These are phyloP conservation scores for Nannochloropsis gaditana DNA, from an alignment of 108 stramenopile species.

Conservation along the genomic window DNA sequence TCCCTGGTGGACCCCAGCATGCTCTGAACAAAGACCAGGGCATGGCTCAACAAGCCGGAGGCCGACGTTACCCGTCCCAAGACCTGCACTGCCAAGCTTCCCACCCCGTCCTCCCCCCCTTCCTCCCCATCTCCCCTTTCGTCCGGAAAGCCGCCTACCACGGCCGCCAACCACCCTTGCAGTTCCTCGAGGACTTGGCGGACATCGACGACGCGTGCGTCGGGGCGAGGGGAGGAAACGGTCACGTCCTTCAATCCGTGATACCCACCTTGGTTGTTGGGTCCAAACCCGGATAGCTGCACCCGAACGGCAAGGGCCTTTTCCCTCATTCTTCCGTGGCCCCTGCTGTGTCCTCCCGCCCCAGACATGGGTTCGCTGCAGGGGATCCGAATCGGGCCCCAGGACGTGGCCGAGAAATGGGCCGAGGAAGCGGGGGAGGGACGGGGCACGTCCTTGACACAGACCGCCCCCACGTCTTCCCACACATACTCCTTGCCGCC, in stretches of 20 bases:
- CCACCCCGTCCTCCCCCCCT: not conserved
- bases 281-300: conserved; percentile 3
- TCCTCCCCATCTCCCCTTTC: not conserved
- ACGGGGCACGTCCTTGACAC: not conserved
- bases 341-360: not conserved
- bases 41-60: not conserved
- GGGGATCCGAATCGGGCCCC: not conserved
- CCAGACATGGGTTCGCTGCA: not conserved
- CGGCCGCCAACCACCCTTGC: not conserved
- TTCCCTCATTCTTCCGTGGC: not conserved
- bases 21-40: not conserved
- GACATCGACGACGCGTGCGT: not conserved
- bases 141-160: not conserved
- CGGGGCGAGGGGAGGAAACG: not conserved
- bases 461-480: not conserved
- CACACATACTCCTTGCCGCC: not conserved
- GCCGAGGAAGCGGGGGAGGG: not conserved
- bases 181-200: not conserved
- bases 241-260: not conserved
- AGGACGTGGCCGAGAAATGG: not conserved
- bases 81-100: not conserved
- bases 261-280: not conserved
- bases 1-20: not conserved
- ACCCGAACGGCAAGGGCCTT: not conserved
- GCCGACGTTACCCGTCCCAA: conserved; percentile 1